Conservation (phyloP, 345 rosid species). For the Pugionium dolabratum region DNA sequence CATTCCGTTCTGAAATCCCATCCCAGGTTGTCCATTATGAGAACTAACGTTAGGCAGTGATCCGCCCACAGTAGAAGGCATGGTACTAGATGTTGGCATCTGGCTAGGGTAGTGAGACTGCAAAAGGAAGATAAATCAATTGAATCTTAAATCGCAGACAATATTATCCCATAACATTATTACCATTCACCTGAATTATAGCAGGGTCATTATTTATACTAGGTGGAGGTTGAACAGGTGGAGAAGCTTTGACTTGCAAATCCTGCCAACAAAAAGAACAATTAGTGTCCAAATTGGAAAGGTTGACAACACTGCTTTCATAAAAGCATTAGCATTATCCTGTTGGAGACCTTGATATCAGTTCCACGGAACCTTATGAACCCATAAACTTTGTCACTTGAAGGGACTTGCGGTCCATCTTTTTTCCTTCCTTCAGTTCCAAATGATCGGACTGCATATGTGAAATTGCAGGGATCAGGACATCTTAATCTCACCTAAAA, state of each 20-base stretch:
- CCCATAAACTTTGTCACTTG: constrained; percentile 66
- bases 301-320: not conserved
- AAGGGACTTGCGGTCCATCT: constrained; percentile 64
- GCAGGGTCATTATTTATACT: constrained; percentile 86
- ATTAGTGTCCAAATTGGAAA: not conserved
- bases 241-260: constrained; percentile 90
- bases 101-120: constrained; percentile 90
- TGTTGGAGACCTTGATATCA: constrained; percentile 56
- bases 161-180: not conserved
- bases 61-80: constrained; percentile 64
- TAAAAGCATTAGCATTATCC: not conserved
- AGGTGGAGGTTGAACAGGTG: constrained; percentile 68
- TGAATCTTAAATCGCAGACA: constrained; percentile 2
- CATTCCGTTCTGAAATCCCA: constrained; percentile 67
- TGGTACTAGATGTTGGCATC: constrained; percentile 52
- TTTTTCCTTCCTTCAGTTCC: constrained; percentile 79
- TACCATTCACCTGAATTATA: constrained; percentile 72
- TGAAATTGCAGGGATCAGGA: constrained; percentile 15
- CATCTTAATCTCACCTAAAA: not conserved
- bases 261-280: constrained; percentile 53
- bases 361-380: constrained; percentile 69
- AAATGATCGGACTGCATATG: constrained; percentile 59
- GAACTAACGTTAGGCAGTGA: constrained; percentile 56
- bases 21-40: constrained; percentile 55
- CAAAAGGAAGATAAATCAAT: constrained; percentile 23